Evolutionary conservation across 1,139 yeast species (phyloP).

Genomic region (Suhomyces bokatorum): DNA sequence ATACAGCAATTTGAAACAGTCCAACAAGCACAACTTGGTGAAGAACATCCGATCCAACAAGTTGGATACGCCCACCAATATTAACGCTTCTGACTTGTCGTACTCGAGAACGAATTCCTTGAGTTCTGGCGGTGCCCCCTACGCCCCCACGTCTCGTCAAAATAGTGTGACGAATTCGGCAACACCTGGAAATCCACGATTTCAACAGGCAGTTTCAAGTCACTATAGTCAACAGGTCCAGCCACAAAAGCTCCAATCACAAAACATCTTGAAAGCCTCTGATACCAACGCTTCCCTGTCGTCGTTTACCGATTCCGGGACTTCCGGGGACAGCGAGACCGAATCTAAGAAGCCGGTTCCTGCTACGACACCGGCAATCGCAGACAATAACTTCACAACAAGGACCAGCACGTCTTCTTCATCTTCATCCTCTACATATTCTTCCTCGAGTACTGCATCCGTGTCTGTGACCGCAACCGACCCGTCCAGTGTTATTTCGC

Average conservation of each 20-base stretch:
- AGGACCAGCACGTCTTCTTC: slow-evolving; percentile 7
- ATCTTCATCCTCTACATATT: slow-evolving; percentile 12
- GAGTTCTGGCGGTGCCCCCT: slow-evolving; percentile 1
- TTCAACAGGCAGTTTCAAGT: slow-evolving; percentile 3
- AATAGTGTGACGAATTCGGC: slow-evolving; percentile 7
- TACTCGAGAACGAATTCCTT: slow-evolving; percentile 7
- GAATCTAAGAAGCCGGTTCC: slow-evolving; percentile 4
- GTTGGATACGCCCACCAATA: slow-evolving; percentile 35
- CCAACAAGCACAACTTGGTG: slow-evolving; percentile 23
- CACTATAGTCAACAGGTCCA: slow-evolving; percentile 7
- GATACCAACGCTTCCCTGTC: slow-evolving; percentile 25
- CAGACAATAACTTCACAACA: slow-evolving; percentile 2
- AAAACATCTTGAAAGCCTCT: slow-evolving; percentile 15
- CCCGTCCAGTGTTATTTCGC: slow-evolving; percentile 24
- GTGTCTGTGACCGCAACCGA: slow-evolving; percentile 14
- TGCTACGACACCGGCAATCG: neutral
- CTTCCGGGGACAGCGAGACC: slow-evolving; percentile 4
- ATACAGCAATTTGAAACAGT: slow-evolving; percentile 23
- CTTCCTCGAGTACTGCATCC: slow-evolving; percentile 9
- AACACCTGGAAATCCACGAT: slow-evolving; percentile 5
- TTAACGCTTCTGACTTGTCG: slow-evolving; percentile 4
- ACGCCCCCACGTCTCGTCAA: slow-evolving; percentile 2
- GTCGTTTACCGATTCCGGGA: slow-evolving; percentile 8
- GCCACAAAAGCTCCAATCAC: slow-evolving; percentile 11
- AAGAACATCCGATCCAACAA: slow-evolving; percentile 30